Conservation (phyloP, 257 asterid genomes). For the Cinchona pubescens region DNA sequence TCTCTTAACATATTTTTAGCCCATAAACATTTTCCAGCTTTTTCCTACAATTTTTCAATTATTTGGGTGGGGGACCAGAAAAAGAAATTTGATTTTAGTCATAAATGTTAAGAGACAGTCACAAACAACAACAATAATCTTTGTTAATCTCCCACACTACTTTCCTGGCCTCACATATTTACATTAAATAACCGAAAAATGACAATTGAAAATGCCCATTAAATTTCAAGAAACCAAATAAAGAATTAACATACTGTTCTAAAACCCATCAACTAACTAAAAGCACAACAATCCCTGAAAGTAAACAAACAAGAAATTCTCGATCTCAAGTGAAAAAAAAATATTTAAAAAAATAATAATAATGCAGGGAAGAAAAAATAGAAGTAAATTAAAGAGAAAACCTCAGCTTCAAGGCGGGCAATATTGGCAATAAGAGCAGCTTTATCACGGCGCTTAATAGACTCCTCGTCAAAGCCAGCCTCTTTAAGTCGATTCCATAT, state of each 20-base stretch:
- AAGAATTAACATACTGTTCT: neutral
- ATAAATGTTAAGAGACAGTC: neutral
- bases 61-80: neutral
- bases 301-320: neutral
- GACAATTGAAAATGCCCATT: neutral
- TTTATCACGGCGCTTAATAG: slow-evolving; percentile 87
- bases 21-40: neutral
- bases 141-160: neutral
- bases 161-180: neutral
- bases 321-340: neutral
- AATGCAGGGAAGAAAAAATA: no score
- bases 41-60: neutral
- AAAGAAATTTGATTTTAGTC: neutral
- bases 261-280: neutral
- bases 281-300: neutral
- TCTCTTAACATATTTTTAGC: no score
- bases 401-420: slow-evolving; percentile 90
- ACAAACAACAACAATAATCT: neutral
- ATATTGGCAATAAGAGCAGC: slow-evolving; percentile 86
- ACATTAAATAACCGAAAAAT: neutral
- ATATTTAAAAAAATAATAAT: slow-evolving; percentile 2
- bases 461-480: slow-evolving; percentile 94
- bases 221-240: neutral
- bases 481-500: slow-evolving; percentile 83
- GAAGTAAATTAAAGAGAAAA: no score